Base-by-base conservation (phyloP, 2,329 filamentous ascomycete species). In the Lecanicillium sp. region DNA sequence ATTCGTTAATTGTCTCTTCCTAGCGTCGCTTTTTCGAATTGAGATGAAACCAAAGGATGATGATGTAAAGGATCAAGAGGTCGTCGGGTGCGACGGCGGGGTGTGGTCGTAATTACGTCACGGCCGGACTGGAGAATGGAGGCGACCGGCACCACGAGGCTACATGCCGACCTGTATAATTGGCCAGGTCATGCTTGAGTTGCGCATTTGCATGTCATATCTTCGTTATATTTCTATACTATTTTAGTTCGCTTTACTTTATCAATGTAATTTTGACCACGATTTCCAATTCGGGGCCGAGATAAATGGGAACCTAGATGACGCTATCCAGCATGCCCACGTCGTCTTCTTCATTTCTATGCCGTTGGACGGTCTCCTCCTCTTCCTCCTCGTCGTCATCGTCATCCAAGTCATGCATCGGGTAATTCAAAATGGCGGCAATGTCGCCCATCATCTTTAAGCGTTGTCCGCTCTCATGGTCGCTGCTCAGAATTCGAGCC, bases 381-480 rank as follows among this genome's bases (percentile, higher is more conserved):
- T 44, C 52, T 10, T 53, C 62, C 3, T 65, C 65, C 5, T 68
- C 66, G 7, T 66, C 66, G 3, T 67, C 79, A 3, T 83, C 79
- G 25, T 89, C 81, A 46, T 94, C 86, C 32, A 94, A 67, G 48
- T 94, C 88, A 14, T 77, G 65, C 28, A 97, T 72, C 0, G 92
- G 89, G 57, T 89, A 98, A 11, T 90, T 96, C 46, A 96, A 65
- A 19, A 96, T 83, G 2, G 88, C 88, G 13, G 90, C 92, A 45
- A 98, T 83, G 14, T 88, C 85, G 1, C 92, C 89, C 44, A 97
- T 59, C 11, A 81, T 84, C 48, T 89, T 86, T 12, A 98, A 63
- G 43, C 88, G 71, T 64, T 84, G 83, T 1, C 92, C 92, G 58
- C 89, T 96, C 66, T 96, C 90, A 59, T 97, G 90, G 54, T 94